Evolutionary conservation across 2,329 filamentous ascomycete genomes (phyloP), one percentile per base, ranked within the genome.

Genomic region (Aspergillus neotritici): DNA sequence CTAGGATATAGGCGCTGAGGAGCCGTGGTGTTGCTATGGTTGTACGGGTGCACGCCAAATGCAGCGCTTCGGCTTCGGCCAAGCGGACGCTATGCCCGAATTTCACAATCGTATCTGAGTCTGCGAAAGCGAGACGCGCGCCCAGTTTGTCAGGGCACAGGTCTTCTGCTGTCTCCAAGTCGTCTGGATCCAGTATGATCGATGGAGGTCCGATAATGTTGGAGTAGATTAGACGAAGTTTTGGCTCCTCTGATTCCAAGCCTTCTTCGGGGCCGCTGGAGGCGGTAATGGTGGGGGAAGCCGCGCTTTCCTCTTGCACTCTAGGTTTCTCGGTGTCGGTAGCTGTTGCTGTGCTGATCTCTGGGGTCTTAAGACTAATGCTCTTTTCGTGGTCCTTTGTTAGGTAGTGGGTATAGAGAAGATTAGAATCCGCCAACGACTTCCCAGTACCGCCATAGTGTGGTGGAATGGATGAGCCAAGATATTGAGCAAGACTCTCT

Each of bases 141-240:
- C 42, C 48, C 45, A 46, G 43, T 31, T 48, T 50, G 8, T 30
- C 45, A 9, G 48, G 39, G 25, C 40, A 50, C 35, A 50, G 39
- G 63, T 75, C 76, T 11, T 77, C 94, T 53, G 87, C 86, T 2
- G 76, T 95, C 40, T 77, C 80, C 1, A 82, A 80, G 50, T 70
- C 70, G n/a, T 75, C 77, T 21, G 79, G 76, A 33, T 50, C 39
- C 8, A 50, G 34, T 12, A 50, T 41, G 15, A 50, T 45, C 12
- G 45, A 40, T 36, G 48, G 42, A 34, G 45, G 40, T 38, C 39
- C 45, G 31, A 48, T 45, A 5, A 30, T 40, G 41, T 50, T 41
- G 4, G 45, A 48, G 12, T 45, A 50, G 31, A 48, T 40, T 17
- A 50, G 38, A 16, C 36, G 34, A 28, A 35, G 42, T 43, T 48